Evolutionary conservation across 768 basidiomycete species (phyloP).

Genomic region (Fibroporia radiculosa): DNA sequence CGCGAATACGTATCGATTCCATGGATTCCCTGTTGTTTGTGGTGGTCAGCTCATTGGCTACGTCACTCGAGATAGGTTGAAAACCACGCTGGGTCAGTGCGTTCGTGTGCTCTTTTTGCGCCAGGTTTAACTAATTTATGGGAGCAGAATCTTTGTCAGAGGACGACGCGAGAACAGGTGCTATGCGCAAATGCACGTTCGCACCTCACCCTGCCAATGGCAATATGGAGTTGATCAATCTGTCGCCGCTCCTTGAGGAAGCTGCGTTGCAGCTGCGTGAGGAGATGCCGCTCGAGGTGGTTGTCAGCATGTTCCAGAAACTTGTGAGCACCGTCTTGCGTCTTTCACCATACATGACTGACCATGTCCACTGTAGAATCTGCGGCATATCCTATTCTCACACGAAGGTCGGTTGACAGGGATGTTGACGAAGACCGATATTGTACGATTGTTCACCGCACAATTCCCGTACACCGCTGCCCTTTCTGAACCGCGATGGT

Average conservation of each 20-base stretch:
- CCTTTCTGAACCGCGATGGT: conserved; percentile 12
- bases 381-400: conserved; percentile 63
- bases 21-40: conserved; percentile 60
- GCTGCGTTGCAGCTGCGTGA: conserved; percentile 56
- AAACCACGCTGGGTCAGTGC: conserved; percentile 26
- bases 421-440: conserved; percentile 62
- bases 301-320: conserved; percentile 71
- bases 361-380: conserved; percentile 37
- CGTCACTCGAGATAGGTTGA: conserved; percentile 48
- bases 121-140: background rate
- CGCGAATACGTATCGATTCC: conserved; percentile 37
- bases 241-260: conserved; percentile 32
- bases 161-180: conserved; percentile 12
- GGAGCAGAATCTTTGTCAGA: conserved; percentile 16
- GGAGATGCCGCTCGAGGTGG: conserved; percentile 62
- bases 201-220: conserved; percentile 2
- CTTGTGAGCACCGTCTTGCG: conserved; percentile 34
- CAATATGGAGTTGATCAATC: conserved; percentile 17
- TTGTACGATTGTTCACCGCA: conserved; percentile 49
- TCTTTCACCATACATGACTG: conserved; percentile 5
- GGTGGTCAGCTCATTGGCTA: conserved; percentile 49
- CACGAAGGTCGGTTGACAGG: conserved; percentile 51
- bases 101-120: background rate
- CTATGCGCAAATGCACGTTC: conserved; percentile 17
- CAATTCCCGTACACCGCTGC: conserved; percentile 48